Evolutionary conservation across 495 filamentous ascomycete species (phyloP), one percentile per base, ranked within the genome.

Genomic region (Viridothelium virens): DNA sequence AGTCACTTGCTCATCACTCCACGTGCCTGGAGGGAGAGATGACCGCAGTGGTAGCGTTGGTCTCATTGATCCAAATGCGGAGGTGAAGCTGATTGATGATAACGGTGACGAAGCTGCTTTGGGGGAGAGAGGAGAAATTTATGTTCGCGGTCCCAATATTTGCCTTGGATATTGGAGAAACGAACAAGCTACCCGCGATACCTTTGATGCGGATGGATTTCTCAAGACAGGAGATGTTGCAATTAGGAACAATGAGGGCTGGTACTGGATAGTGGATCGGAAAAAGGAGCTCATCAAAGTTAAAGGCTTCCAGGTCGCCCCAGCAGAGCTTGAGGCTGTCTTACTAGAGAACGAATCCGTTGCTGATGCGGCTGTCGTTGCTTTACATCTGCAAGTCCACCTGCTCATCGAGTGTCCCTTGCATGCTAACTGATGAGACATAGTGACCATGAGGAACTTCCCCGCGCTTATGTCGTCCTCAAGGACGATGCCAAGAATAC

Each of bases 241-340:
- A 11, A 65, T 75, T 9, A 66, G 69, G 39, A 68, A 76, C 63
- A 66, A 77, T 44, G 61, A 74, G 36, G 75, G 76, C 16, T 74
- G 68, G 70, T 73, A 71, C 59, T 78, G 70, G 74, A 78, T 79
- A 59, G 75, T 77, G 31, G 77, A 79, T 65, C 71, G 77, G 6
- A 77, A 75, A 67, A 79, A 79, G 69, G 77, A 79, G 66, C 65
- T 79, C 11, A 79, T 74, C 44, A 79, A 77, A 67, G 79, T 81
- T 3, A 80, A 79, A 56, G 80, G 77, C 10, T 73, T 79, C 47
- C 79, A 82, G 68, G 79, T 82, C 14, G 72, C 77, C 25, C 81
- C 80, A 5, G 79, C 81, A 2, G 81, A 83, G 69, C 69, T 83
- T 1, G 80, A 83, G 66, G 78, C 76, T 0, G 64, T 79, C n/a